Evolutionary conservation across 805 yeast genomes (phyloP), one percentile per base, ranked within the genome.

Genomic region (Nakazawaea anatomiae): DNA sequence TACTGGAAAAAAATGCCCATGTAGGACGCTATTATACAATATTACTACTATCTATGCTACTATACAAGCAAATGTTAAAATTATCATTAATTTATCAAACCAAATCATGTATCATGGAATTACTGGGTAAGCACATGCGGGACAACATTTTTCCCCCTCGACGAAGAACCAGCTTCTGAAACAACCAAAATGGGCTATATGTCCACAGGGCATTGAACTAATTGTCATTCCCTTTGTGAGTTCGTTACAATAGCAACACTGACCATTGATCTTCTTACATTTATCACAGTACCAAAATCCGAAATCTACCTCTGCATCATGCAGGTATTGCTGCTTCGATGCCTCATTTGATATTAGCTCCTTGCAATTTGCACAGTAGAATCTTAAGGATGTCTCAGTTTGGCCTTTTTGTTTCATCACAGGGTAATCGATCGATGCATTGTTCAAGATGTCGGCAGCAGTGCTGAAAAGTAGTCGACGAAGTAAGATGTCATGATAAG

Each of bases 251-350:
- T 83, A 79, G 30, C 83, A 74, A 65, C 97, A 91, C n/a, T 82
- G 76, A 52, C 81, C 83, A 54, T 81, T 82, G 12, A 71, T 70
- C 47, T 67, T 70, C 9, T 74, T 68, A 64, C 97, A 91, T 27
- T 72, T 74, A 48, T 82, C 89, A 68, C 97, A 91, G 64, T 84
- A 87, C 96, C 96, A 90, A 58, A 76, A 83, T 1, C 95, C 96
- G 59, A 81, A 79, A 39, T 70, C 66, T 18, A 68, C 67, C 0
- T 60, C 63, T 9, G 67, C 42, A 38, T 65, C 64, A 3, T 59
- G 60, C 11, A 57, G 52, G 46, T 56, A 58, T 40, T 64, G 70
- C 14, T 66, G 70, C 58, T 80, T 82, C 4, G 82, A 70, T 5
- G 59, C 57, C 55, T 84, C 90, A 63, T 86, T 85, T 8, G 78